These are phyloP conservation scores for Monascus purpureus DNA, from an alignment of 495 filamentous ascomycete species.

Conservation along the genomic window DNA sequence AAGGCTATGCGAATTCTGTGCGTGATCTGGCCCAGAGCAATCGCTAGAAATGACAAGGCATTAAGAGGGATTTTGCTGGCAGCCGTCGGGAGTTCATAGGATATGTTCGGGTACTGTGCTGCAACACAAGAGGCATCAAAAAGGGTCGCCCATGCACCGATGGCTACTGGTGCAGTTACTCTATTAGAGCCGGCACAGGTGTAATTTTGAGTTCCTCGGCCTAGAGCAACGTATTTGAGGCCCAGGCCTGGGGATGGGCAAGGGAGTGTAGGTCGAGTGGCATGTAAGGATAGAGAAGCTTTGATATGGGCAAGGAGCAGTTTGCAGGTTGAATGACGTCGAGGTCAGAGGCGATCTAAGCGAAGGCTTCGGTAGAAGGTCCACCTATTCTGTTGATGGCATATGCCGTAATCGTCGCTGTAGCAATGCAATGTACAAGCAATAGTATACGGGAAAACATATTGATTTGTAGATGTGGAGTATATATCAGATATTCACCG, in stretches of 20 bases:
- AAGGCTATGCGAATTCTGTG: conserved; percentile 9
- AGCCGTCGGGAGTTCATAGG: conserved; percentile 21
- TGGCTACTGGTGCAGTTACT: conserved; percentile 17
- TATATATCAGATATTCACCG: too few species aligned
- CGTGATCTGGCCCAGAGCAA: conserved; percentile 9
- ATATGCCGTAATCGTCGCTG: too few species aligned
- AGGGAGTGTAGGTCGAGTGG: conserved; percentile 22
- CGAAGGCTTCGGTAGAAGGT: neutral
- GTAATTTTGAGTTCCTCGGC: conserved; percentile 70
- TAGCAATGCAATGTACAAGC: too few species aligned
- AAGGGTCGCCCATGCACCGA: conserved; percentile 54
- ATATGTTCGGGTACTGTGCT: conserved; percentile 10
- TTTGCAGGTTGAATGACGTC: conserved; percentile 10
- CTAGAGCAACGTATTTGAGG: conserved; percentile 50
- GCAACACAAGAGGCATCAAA: conserved; percentile 44
- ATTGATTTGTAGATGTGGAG: too few species aligned
- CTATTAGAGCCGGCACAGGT: conserved; percentile 36
- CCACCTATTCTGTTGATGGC: too few species aligned
- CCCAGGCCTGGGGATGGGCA: conserved; percentile 27
- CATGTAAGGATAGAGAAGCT: conserved; percentile 8
- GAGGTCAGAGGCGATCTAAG: neutral
- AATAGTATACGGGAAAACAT: too few species aligned
- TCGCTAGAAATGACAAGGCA: conserved; percentile 15
- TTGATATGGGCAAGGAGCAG: conserved; percentile 18
- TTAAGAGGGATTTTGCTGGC: conserved; percentile 26